Base-by-base conservation (phyloP, 2,329 filamentous ascomycete genomes). In the Beauveria australis region DNA sequence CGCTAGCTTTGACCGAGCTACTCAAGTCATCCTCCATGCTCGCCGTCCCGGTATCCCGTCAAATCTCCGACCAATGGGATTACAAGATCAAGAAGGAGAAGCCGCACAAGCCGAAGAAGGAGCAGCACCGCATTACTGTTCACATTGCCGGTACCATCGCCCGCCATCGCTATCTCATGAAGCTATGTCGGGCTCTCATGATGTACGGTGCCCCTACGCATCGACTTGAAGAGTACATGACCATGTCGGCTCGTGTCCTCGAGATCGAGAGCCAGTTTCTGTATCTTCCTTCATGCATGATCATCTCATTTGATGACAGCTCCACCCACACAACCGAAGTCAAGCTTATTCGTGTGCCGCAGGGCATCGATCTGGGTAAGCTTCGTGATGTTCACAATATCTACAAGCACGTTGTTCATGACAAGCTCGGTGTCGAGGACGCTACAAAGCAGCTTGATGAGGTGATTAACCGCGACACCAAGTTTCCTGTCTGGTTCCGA, bases 281-380 rank as follows among this genome's bases (percentile, higher is more conserved):
- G 24, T 97, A 96, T 70, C 84, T 96, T 33, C 92, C 92, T 0
- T 90, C 90, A 0, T 95, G 90, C 69, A 97, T 97, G 92, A 89
- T 97, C 61, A 89, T 96, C 69, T 93, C 91, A 5, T 96, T 97
- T 69, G 92, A 89, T 68, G 89, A 93, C 64, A 78, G 75, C 64
- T 74, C 75, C 0, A 90, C 88, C 0, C 88, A 92, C 68, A 92
- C 89, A 0, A 88, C 88, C n/a, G 88, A 91, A 69, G 88, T 92
- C 63, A 89, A 90, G 74, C 80, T 92, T 37, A 85, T 92, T 7
- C 82, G 86, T 4, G 81, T 84, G 0, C 74, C 76, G 0, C 88
- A 91, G 67, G 88, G 88, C 1, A 80, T 92, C 10, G 85, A 92
- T 69, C 78, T 92, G 0, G 89, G 88, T 30, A 88, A 87, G 67